Base-by-base conservation (phyloP, 1,139 yeast species). In the Suhomyces anneliseae region DNA sequence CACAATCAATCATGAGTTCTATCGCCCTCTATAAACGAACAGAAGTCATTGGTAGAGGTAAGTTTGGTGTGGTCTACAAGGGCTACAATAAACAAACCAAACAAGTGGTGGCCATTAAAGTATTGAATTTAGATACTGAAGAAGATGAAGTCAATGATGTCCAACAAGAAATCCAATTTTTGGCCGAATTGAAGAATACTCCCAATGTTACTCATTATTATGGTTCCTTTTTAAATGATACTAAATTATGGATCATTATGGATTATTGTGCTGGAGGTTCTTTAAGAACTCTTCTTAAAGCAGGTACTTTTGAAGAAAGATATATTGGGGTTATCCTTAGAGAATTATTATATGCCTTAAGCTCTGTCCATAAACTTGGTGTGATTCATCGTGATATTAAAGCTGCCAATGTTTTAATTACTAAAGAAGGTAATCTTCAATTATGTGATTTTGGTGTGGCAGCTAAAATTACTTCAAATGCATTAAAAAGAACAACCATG, bases 261-360 rank as follows among this genome's bases (percentile, higher is more conserved):
- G 99, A 95, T 62, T 82, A 88, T 62, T 93, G 99, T 66, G 95
- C 96, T 1, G 99, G 99, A 11, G 99, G 99, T 0, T 88, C 96
- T 0, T 81, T 95, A 42, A 74, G 99, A 47, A 89, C 97, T 1
- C 70, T 95, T 44, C 73, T 95, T 47, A 84, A 87, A 59, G 90
- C 98, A 0, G 99, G 99, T 0, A 82, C 81, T 34, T 78, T 95
- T 43, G 97, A 92, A 55, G 99, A 93, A 60, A 78, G 77, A 58
- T 87, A 88, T 62, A 82, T 89, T 36, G 87, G 90, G 8, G 85
- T 95, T 15, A 81, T 95, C 11, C 79, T 87, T 44, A 76, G 99
- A 45, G 99, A 95, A 62, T 68, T 90, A 36, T 72, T 92, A 39
- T 65, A 81, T 10, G 99, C 96, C 0, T 74, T 95, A 40, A 82